Evolutionary conservation across 2,329 filamentous ascomycete genomes (phyloP).

Genomic region (Aspergillus tanneri): DNA sequence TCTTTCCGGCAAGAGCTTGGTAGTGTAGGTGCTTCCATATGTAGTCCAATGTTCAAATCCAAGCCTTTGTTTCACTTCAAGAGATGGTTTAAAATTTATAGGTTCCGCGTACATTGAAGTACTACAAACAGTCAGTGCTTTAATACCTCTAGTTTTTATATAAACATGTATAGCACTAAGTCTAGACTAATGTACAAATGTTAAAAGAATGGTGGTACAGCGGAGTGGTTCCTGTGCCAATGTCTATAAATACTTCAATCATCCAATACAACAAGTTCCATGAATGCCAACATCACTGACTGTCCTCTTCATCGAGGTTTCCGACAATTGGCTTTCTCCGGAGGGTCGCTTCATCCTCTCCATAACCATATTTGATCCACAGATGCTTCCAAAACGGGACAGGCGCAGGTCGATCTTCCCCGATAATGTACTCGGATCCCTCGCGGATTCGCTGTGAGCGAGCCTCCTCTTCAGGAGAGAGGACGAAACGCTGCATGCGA

Average conservation of each 20-base stretch:
- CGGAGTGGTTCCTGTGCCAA: neutral
- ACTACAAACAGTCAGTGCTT: neutral
- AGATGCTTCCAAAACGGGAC: conserved; percentile 40
- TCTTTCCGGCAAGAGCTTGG: no score
- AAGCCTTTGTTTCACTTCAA: no score
- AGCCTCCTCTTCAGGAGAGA: conserved; percentile 68
- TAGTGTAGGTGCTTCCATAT: no score
- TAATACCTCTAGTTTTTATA: neutral
- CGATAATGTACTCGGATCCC: conserved; percentile 67
- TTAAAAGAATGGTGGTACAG: conserved; percentile 8
- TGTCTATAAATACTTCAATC: conserved; percentile 2
- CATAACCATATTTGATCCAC: conserved; percentile 44
- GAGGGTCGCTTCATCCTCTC: conserved; percentile 40
- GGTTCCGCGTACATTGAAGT: no score
- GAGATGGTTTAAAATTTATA: no score
- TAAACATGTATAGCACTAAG: conserved; percentile 3
- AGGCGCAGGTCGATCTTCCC: conserved; percentile 50
- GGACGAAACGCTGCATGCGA: conserved; percentile 77
- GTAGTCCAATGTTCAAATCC: no score
- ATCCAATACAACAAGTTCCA: neutral
- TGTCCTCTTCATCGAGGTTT: conserved; percentile 39
- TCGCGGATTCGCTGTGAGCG: conserved; percentile 62
- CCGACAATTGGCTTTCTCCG: conserved; percentile 42
- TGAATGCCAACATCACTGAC: conserved; percentile 11
- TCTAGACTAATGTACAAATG: conserved; percentile 14